Percentiles rank a stretch among this genome's conserved stretches.
Evolutionary conservation across 257 asterid species (phyloP).

Genomic region (Solanum paucissectum): DNA sequence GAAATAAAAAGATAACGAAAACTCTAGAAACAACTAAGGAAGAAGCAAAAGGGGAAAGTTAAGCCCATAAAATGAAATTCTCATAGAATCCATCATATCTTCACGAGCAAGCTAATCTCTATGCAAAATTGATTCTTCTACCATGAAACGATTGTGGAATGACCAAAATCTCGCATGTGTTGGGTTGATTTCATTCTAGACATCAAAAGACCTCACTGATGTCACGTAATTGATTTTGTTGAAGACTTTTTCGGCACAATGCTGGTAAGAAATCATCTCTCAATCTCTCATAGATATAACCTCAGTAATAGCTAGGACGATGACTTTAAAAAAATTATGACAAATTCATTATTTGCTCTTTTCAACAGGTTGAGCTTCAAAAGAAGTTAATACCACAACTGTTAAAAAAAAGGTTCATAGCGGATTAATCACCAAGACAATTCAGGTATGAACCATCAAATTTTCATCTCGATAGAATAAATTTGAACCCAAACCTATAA

Average conservation of each 20-base stretch:
- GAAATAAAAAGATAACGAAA: background rate
- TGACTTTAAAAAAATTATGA: background rate
- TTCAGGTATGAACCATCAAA: background rate
- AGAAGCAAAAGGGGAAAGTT: background rate
- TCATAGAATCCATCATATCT: background rate
- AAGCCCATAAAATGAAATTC: background rate
- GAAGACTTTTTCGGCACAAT: too few relatives aligned
- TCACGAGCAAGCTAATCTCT: background rate
- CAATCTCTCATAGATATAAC: background rate
- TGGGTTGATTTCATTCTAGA: background rate
- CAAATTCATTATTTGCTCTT: background rate
- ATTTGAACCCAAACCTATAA: background rate
- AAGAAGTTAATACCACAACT: background rate
- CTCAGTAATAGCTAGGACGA: background rate
- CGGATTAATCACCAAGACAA: background rate
- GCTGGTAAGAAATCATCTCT: background rate
- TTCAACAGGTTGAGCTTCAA: background rate
- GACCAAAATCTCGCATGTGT: background rate
- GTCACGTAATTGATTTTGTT: background rate
- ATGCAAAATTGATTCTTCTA: background rate
- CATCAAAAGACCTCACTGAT: background rate
- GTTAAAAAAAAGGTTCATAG: background rate
- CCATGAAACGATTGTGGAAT: background rate
- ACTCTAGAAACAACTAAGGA: background rate
- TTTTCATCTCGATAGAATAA: background rate